phyloP scores from a whole-genome alignment of 148 eudicot species.

The Simmondsia chinensis region DNA sequence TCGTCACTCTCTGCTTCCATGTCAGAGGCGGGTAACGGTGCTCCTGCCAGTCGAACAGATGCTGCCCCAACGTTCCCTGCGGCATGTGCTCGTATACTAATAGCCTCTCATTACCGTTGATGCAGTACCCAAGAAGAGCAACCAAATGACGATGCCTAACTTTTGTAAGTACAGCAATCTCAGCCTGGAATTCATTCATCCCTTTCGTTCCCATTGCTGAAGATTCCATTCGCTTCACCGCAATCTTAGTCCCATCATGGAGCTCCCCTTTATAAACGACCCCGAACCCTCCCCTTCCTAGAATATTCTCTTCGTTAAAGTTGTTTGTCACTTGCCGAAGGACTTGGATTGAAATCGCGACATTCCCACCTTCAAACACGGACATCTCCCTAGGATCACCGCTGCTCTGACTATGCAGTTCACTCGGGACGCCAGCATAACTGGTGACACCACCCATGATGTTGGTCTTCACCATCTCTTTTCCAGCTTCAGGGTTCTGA shows the following conservation, averaged over 20 bases:
- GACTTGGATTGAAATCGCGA: conserved; percentile 12
- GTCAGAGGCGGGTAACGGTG: conserved; percentile 1
- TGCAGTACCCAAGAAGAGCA: conserved; percentile 1
- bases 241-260: conserved; percentile 6
- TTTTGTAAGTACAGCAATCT: conserved; percentile 4
- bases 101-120: conserved; percentile 4
- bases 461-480: conserved; percentile 19
- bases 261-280: conserved; percentile 4
- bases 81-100: conserved; percentile 3
- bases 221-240: conserved; percentile 1
- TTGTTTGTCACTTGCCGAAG: conserved; percentile 3
- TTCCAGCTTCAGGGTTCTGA: conserved; percentile 32
- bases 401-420: conserved; percentile 18
- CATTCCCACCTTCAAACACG: conserved; percentile 13
- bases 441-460: no score
- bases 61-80: conserved; percentile 3
- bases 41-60: conserved; percentile 3
- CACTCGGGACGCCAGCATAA: conserved; percentile 8
- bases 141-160: conserved; percentile 6
- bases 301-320: conserved; percentile 1
- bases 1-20: conserved; percentile 3
- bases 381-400: conserved; percentile 24
- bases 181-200: conserved; percentile 4
- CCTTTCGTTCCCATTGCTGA: conserved; percentile 1
- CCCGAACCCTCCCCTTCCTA: conserved; percentile 2